Percentiles rank a stretch among this genome's conserved stretches.
Conservation (phyloP, 306 rosid genomes). For the Inga laurina region DNA sequence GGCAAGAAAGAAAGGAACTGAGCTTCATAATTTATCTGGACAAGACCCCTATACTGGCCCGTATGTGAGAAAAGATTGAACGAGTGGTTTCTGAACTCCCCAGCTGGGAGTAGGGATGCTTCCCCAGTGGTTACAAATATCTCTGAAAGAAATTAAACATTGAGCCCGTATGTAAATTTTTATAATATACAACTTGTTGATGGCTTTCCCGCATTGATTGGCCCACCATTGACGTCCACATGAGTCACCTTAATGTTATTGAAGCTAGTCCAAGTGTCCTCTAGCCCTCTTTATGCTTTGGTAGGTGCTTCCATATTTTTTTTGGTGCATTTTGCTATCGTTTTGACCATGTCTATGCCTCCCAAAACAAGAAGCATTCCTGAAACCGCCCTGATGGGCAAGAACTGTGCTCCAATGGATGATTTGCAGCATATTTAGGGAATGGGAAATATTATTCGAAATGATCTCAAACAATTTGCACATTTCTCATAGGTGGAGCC, state of each 20-base stretch:
- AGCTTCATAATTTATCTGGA: not conserved
- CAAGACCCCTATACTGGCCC: not conserved
- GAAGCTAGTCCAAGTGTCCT: not conserved
- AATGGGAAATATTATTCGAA: not conserved
- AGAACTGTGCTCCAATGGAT: not conserved
- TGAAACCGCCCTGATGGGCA: not conserved
- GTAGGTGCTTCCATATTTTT: not conserved
- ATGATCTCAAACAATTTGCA: not conserved
- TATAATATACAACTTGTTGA: not conserved
- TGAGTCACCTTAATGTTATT: not conserved
- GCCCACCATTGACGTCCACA: not conserved
- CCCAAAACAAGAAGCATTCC: not conserved
- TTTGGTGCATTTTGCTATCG: not conserved
- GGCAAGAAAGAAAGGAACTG: conserved; percentile 2
- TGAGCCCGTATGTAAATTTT: too few relatives aligned
- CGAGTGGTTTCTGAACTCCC: too few relatives aligned
- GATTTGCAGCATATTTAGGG: not conserved
- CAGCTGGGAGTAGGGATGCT: too few relatives aligned
- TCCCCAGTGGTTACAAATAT: too few relatives aligned
- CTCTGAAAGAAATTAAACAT: too few relatives aligned
- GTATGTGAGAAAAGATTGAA: not conserved
- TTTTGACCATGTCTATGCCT: not conserved
- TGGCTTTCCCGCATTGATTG: not conserved
- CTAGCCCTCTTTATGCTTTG: not conserved
- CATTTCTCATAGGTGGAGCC: not conserved